A percentile compares a stretch with the other conserved stretches of the same genome.
Evolutionary conservation across 495 filamentous ascomycete genomes (phyloP).

Genomic region (Xylaria acuta): DNA sequence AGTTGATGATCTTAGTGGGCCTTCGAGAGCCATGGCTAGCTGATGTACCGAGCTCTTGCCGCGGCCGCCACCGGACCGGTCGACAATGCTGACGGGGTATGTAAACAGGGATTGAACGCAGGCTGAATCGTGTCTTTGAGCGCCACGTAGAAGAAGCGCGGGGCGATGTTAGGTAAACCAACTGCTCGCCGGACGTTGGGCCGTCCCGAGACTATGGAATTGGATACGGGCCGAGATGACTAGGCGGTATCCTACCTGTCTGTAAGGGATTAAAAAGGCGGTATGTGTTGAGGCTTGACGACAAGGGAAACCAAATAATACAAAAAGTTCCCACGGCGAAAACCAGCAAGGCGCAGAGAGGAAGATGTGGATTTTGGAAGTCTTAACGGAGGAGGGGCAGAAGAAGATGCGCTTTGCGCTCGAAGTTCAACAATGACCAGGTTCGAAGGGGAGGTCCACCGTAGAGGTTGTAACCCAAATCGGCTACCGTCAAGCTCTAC

Average conservation of each 20-base stretch:
- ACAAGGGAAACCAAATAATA: neutral
- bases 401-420: constrained; percentile 36
- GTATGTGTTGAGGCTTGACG: neutral
- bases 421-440: constrained; percentile 35
- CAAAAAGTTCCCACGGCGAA: constrained; percentile 17
- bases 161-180: constrained; percentile 6
- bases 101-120: constrained; percentile 5
- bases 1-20: constrained; percentile 60
- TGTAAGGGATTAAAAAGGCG: neutral
- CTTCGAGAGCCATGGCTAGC: constrained; percentile 64
- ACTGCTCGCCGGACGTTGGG: neutral
- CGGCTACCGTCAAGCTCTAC: constrained; percentile 10
- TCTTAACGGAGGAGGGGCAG: constrained; percentile 35
- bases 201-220: constrained; percentile 20
- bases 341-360: constrained; percentile 23
- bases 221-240: constrained; percentile 12
- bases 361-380: constrained; percentile 21
- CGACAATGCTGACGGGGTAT: neutral
- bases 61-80: constrained; percentile 18
- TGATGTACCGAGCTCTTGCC: constrained; percentile 16
- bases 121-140: constrained; percentile 15
- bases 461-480: constrained; percentile 25
- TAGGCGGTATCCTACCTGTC: neutral
- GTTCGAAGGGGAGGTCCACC: constrained; percentile 29
- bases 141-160: constrained; percentile 22